Evolutionary conservation across 345 rosid genomes (phyloP).

Genomic region (Hibiscus syriacus): DNA sequence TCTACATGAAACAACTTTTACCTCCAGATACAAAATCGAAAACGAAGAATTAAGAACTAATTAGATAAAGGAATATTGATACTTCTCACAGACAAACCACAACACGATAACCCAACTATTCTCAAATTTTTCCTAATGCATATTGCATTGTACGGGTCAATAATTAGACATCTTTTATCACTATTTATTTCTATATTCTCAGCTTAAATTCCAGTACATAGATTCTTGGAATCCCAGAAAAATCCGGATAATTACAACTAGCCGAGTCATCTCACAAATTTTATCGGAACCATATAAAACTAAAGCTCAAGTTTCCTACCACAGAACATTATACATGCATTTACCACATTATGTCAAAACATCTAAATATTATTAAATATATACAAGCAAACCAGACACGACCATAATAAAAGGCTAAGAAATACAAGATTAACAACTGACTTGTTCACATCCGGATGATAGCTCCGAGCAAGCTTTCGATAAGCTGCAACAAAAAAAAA

Average conservation of each 20-base stretch:
- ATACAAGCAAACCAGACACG: neutral
- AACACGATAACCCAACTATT: no score
- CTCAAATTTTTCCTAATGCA: neutral
- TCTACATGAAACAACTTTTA: neutral
- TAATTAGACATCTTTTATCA: neutral
- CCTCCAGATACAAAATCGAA: neutral
- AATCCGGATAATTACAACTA: neutral
- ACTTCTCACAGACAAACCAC: no score
- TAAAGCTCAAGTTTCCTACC: neutral
- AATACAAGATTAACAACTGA: constrained; percentile 26
- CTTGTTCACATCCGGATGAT: constrained; percentile 99
- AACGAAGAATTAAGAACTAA: neutral
- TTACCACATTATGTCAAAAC: neutral
- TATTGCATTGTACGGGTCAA: neutral
- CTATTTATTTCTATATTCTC: neutral
- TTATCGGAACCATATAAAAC: neutral
- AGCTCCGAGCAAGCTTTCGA: constrained; percentile 91
- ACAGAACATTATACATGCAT: neutral
- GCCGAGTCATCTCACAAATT: neutral
- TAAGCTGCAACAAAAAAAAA: constrained; percentile 53
- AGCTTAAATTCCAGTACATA: neutral
- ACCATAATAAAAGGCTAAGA: neutral
- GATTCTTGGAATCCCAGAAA: neutral
- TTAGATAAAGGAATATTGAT: neutral
- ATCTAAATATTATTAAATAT: neutral